Percentiles rank a stretch among this genome's conserved stretches.
Conservation (phyloP, 306 rosid species). For the Canavalia gladiata region DNA sequence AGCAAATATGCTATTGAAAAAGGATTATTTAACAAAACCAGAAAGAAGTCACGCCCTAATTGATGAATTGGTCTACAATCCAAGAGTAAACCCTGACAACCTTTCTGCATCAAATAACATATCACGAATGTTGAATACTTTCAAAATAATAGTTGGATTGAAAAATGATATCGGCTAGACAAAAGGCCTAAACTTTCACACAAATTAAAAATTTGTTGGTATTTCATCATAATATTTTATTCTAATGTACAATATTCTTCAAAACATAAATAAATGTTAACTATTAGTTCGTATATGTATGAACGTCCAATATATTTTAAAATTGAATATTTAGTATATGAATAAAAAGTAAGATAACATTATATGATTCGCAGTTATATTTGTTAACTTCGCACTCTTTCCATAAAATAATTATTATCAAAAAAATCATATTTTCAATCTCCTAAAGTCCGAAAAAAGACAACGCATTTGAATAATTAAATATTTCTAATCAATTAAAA, state of each 20-base stretch:
- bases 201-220: background rate
- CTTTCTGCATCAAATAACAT: background rate
- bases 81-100: background rate
- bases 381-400: background rate
- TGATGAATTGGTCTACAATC: conserved; percentile 1
- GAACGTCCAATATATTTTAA: background rate
- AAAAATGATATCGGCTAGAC: background rate
- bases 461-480: too few species aligned
- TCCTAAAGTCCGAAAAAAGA: background rate
- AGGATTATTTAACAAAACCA: background rate
- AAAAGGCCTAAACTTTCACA: background rate
- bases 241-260: background rate
- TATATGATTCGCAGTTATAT: background rate
- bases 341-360: background rate
- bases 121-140: background rate
- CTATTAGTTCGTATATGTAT: background rate
- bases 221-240: background rate
- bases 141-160: background rate
- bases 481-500: too few species aligned
- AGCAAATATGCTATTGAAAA: background rate
- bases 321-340: background rate
- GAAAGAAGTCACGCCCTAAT: conserved; percentile 4
- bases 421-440: conserved; percentile 8
- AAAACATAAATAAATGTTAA: background rate
- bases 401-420: background rate